Conservation (phyloP, 2,329 filamentous ascomycete genomes). For the Westerdykella aurantiaca region DNA sequence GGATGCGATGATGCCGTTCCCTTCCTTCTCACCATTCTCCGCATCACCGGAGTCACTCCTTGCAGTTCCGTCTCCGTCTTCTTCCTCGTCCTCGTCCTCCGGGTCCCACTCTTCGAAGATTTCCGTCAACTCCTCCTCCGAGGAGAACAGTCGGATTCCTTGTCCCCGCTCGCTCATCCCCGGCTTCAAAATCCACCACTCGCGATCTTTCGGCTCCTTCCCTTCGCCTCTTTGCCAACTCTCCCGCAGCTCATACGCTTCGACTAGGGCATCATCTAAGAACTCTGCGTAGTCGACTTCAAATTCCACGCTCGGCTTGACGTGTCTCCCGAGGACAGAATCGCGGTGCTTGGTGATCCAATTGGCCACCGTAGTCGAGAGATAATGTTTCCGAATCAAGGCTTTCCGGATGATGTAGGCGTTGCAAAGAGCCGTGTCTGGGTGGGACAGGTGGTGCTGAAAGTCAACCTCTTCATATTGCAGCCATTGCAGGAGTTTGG, state of each 20-base stretch:
- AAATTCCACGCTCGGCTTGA: slow-evolving; percentile 76
- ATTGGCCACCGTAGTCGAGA: slow-evolving; percentile 74
- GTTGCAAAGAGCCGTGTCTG: slow-evolving; percentile 65
- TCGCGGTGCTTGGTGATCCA: slow-evolving; percentile 80
- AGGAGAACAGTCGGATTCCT: slow-evolving; percentile 83
- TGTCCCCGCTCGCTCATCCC: slow-evolving; percentile 96
- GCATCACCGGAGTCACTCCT: slow-evolving; percentile 9
- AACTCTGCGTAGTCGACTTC: slow-evolving; percentile 97
- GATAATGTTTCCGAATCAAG: slow-evolving; percentile 90
- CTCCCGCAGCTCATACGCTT: slow-evolving; percentile 80
- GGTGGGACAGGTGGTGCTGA: slow-evolving; percentile 60
- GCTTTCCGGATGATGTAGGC: slow-evolving; percentile 95
- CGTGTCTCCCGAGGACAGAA: slow-evolving; percentile 61
- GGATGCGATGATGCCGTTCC: slow-evolving; percentile 66
- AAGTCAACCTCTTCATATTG: slow-evolving; percentile 88
- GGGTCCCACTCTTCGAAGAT: slow-evolving; percentile 93
- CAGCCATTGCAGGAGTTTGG: slow-evolving; percentile 67
- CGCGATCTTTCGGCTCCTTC: slow-evolving; percentile 39
- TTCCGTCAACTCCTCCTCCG: slow-evolving; percentile 70
- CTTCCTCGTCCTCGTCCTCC: slow-evolving; percentile 49
- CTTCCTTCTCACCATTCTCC: slow-evolving; percentile 33
- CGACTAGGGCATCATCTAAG: slow-evolving; percentile 83
- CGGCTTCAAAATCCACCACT: slow-evolving; percentile 98
- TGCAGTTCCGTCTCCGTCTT: slow-evolving; percentile 26
- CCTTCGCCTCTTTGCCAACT: slow-evolving; percentile 66